These are phyloP conservation scores for Capsella rubella DNA, from an alignment of 441 rosid species.

Conservation along the genomic window DNA sequence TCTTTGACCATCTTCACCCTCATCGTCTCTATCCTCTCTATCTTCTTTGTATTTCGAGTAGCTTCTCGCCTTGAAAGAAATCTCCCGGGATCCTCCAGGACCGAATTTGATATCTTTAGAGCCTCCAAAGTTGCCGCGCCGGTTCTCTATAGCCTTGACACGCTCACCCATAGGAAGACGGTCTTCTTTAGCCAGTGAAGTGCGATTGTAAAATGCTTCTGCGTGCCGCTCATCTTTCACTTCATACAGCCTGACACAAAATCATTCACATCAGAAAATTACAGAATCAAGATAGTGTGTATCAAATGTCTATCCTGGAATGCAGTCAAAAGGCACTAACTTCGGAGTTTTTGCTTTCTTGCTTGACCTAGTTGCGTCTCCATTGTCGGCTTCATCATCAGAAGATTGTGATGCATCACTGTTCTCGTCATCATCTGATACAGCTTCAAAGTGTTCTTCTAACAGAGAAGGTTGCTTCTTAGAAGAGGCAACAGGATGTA, in stretches of 20 bases:
- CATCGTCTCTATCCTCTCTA: slow-evolving; percentile 51
- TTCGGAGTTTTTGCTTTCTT: slow-evolving; percentile 49
- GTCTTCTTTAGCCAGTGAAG: slow-evolving; percentile 77
- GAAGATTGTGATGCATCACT: slow-evolving; percentile 56
- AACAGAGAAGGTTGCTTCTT: slow-evolving; percentile 66
- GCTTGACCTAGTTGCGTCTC: slow-evolving; percentile 38
- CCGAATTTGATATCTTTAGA: slow-evolving; percentile 68
- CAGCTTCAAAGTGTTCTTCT: slow-evolving; percentile 85
- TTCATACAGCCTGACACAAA: slow-evolving; percentile 64
- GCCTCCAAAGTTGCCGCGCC: slow-evolving; percentile 45
- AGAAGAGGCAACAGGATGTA: slow-evolving; percentile 74
- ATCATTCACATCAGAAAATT: slow-evolving; percentile 24
- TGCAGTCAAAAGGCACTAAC: slow-evolving; percentile 21
- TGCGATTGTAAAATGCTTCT: slow-evolving; percentile 66
- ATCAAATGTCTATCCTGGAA: not conserved
- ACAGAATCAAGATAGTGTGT: not conserved
- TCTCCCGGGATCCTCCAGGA: slow-evolving; percentile 85
- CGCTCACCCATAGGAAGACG: slow-evolving; percentile 83
- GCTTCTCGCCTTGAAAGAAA: slow-evolving; percentile 72
- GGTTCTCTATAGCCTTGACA: slow-evolving; percentile 61
- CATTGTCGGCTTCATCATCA: slow-evolving; percentile 54
- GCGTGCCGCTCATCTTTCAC: slow-evolving; percentile 87
- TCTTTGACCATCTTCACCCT: slow-evolving; percentile 40
- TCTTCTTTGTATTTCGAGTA: slow-evolving; percentile 67
- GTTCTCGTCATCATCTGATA: slow-evolving; percentile 59